Evolutionary conservation across 2,329 filamentous ascomycete genomes (phyloP), one percentile per base, ranked within the genome.

Genomic region (Rachicladosporium sp.): DNA sequence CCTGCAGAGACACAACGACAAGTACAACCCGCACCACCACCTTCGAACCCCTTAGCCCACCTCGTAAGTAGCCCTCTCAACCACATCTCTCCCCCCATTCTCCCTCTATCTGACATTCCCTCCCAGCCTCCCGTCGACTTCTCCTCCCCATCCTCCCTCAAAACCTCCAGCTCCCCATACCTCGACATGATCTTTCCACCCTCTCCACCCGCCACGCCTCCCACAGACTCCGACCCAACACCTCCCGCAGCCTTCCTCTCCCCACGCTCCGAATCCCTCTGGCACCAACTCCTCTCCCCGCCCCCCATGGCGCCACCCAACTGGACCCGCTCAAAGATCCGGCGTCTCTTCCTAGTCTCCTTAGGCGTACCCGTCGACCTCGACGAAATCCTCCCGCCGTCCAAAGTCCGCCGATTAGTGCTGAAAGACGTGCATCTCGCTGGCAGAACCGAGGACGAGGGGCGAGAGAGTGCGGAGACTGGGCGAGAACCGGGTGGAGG

Each of bases 381-480:
- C 0, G 91, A 98, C 61, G 91, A 98, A 65, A 96, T 98, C 40
- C 74, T 98, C 6, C 91, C 91, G 0, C 88, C 89, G 0, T 93
- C 85, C 9, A 96, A 96, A 62, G 91, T 98, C 60, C 96, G 96
- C 72, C 96, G 96, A 59, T 78, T 98, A 11, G 74, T 98, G 4
- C 73, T 98, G 1, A 91, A 91, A 0, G 94, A 88, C 4, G 79
- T 91, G 49, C 52, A 60, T 44, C 45, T 59, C 31, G 35, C 52
- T 1, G 38, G 59, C 10, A 51, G 48, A 4, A 43, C 40, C 31
- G 23, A 27, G 7, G 23, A 27, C 5, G 23, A 27, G 23, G 23
- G 7, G 7, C 23, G 23, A 8, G 23, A 27, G 23, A 27, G 7
- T 7, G 23, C 23, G 23, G 23, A 19, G 15, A 19, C 15, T 19